Evolutionary conservation across 2,329 filamentous ascomycete species (phyloP).

Genomic region (Fusarium phyllophilum): DNA sequence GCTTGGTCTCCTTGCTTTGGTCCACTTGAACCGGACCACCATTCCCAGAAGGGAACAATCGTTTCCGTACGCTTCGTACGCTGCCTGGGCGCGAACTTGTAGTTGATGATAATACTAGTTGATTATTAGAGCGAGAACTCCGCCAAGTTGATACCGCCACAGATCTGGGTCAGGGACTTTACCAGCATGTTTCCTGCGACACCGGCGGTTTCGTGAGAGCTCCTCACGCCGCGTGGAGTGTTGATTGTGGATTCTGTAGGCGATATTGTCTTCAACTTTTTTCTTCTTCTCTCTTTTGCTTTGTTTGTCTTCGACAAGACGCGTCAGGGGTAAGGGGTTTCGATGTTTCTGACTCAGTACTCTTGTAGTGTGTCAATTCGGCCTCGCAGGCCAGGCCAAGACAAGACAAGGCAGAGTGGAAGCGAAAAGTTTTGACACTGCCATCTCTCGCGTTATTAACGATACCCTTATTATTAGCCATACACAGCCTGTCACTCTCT

Average conservation of each 20-base stretch:
- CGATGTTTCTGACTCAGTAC: conserved; percentile 8
- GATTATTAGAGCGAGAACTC: neutral
- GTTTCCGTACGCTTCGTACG: neutral
- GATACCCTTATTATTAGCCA: conserved; percentile 11
- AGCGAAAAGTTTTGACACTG: conserved; percentile 4
- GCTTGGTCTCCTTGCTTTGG: conserved; percentile 3
- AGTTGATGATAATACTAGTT: neutral
- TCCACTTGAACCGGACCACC: conserved; percentile 14
- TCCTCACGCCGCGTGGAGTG: conserved; percentile 2
- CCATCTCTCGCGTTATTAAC: conserved; percentile 1
- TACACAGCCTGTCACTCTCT: conserved; percentile 13
- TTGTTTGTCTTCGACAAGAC: conserved; percentile 14
- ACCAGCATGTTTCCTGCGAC: conserved; percentile 9
- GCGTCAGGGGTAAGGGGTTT: conserved; percentile 14
- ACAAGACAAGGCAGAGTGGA: neutral
- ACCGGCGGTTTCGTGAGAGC: conserved; percentile 20
- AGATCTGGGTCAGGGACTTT: neutral
- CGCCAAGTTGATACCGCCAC: conserved; percentile 21
- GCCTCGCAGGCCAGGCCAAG: neutral
- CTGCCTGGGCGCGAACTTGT: neutral
- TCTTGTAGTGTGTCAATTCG: neutral
- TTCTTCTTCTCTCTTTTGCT: neutral
- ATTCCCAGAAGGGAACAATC: conserved; percentile 2
- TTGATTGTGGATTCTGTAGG: neutral
- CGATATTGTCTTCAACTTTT: neutral